Base-by-base conservation (phyloP, 345 rosid genomes). In the Hypericum perforatum region DNA sequence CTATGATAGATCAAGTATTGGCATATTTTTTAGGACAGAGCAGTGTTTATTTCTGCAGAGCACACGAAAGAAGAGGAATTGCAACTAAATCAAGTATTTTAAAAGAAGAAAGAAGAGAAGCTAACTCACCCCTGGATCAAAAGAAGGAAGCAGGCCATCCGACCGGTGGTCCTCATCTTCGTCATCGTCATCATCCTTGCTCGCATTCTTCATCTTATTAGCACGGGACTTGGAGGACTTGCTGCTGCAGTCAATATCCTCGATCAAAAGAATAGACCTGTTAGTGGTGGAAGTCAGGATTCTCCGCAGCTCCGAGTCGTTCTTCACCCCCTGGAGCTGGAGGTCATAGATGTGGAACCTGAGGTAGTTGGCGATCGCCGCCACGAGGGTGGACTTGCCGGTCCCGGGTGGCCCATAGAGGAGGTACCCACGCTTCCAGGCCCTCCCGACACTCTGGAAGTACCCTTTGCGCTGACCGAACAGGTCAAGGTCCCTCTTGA, bases 401-500 rank as follows among this genome's bases (percentile, higher is more conserved):
- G 70, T 65, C 41, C 70, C 70, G 15, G 70, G 70, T 0, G 70
- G 70, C 0, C 70, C 70, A 8, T 59, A 54, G 6, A 65, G 50
- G 48, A 65, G 64, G 45, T 65, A 65, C 11, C 70, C 70, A 9
- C 70, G 49, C 38, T 65, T 65, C 70, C 70, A 65, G 16, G 64
- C 70, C 38, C 70, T 65, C 9, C 70, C 70, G 7, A 65, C 70
- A 6, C 45, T 53, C 60, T 43, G 60, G 43, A 65, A 65, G 8
- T 58, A 65, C 6, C 53, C 53, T 37, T 59, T 59, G 4, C 70
- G 9, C 3, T 53, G 59, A 15, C 47, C 7, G 43, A 65, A 65
- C 64, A 59, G 22, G 11, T 65, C 64, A 7, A 65, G 70, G 45
- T 65, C 70, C 4, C 49, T 42, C 0, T 53, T 16, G 1, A 59